phyloP scores from a whole-genome alignment of 768 basidiomycete species.

The Dentipellis sp. region DNA sequence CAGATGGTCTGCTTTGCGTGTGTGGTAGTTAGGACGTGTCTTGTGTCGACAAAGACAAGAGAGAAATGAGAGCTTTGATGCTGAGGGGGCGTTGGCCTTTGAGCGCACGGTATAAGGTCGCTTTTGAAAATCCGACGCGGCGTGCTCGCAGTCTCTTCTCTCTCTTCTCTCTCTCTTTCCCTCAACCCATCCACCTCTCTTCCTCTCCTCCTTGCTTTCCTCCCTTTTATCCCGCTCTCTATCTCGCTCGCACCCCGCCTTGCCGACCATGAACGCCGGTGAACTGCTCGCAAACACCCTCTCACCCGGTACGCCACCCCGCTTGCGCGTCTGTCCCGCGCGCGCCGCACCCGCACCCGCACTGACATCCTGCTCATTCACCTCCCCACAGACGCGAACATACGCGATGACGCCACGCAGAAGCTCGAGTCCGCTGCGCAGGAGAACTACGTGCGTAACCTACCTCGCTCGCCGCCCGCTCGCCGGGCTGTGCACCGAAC shows the following conservation, averaged over 20 bases:
- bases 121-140: conserved; percentile 25
- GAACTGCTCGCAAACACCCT: conserved; percentile 90
- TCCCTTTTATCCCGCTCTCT: background rate
- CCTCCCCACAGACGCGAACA: conserved; percentile 57
- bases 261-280: conserved; percentile 73
- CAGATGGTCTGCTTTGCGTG: too few relatives aligned
- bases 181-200: background rate
- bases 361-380: conserved; percentile 13
- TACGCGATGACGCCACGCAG: conserved; percentile 87
- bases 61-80: background rate
- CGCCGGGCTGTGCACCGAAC: conserved; percentile 13
- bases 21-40: too few relatives aligned
- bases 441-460: conserved; percentile 76
- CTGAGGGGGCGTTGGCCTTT: background rate
- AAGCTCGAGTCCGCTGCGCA: conserved; percentile 80
- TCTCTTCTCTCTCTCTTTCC: background rate
- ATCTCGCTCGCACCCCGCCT: background rate
- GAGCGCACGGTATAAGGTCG: background rate
- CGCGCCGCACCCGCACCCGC: conserved; percentile 18
- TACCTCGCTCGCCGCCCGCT: conserved; percentile 3
- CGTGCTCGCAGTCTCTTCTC: background rate
- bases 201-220: background rate
- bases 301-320: conserved; percentile 62
- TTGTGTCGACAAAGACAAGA: too few relatives aligned
- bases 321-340: too few relatives aligned